These are phyloP conservation scores for Onygenales sp. DNA, from an alignment of 2,329 filamentous ascomycete species.

Conservation along the genomic window DNA sequence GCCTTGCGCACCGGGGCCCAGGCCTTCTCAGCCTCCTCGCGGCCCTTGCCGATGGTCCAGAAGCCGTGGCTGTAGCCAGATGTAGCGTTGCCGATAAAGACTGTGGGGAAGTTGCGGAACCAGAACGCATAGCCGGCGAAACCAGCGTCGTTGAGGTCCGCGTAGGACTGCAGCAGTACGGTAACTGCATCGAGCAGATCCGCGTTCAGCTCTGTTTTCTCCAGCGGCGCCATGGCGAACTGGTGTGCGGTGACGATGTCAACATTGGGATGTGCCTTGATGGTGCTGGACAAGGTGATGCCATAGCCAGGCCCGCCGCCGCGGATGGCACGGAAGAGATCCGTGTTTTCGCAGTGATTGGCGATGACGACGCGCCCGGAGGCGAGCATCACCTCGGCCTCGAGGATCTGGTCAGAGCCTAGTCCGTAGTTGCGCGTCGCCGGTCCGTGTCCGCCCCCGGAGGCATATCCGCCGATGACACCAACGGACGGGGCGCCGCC, in stretches of 20 bases:
- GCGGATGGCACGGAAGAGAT: slow-evolving; percentile 54
- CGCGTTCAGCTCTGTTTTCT: too few relatives aligned
- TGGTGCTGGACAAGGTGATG: too few relatives aligned
- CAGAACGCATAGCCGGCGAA: slow-evolving; percentile 22
- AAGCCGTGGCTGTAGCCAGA: slow-evolving; percentile 17
- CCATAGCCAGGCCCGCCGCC: slow-evolving; percentile 41
- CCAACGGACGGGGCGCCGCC: slow-evolving; percentile 38
- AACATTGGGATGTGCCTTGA: too few relatives aligned
- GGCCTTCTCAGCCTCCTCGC: slow-evolving; percentile 9
- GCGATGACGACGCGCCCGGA: slow-evolving; percentile 41
- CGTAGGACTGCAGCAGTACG: not conserved
- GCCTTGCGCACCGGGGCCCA: slow-evolving; percentile 14
- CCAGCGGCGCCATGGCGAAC: too few relatives aligned
- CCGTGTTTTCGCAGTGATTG: slow-evolving; percentile 37
- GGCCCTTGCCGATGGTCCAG: slow-evolving; percentile 3
- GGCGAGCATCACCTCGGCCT: slow-evolving; percentile 46
- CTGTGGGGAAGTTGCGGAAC: slow-evolving; percentile 14
- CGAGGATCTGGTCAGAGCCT: slow-evolving; percentile 49
- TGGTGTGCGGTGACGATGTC: too few relatives aligned
- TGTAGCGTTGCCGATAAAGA: slow-evolving; percentile 6
- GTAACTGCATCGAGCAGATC: too few relatives aligned
- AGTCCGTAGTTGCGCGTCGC: slow-evolving; percentile 49
- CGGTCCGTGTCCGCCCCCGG: slow-evolving; percentile 51
- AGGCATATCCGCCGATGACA: slow-evolving; percentile 49
- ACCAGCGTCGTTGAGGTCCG: slow-evolving; percentile 18